Conservation (phyloP, 75 land plant species). For the Isoetes taiwanensis region DNA sequence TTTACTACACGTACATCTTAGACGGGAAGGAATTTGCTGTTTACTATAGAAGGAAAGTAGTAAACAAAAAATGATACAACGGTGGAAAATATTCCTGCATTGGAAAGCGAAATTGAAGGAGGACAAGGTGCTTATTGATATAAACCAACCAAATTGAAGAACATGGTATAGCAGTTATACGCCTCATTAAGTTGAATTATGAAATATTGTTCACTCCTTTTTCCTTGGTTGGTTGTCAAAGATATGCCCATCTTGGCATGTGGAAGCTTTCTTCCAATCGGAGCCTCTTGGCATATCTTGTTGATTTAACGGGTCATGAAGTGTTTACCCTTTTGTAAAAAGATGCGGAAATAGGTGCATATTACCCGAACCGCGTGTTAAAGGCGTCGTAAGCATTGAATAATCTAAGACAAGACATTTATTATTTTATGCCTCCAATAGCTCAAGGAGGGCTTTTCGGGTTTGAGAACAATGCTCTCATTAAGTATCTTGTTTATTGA, state of each 20-base stretch:
- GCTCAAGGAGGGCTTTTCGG: conserved; percentile 59
- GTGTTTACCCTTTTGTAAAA: conserved; percentile 56
- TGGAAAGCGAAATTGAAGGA: conserved; percentile 10
- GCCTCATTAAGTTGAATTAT: no score
- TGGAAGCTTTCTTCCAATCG: conserved; percentile 84
- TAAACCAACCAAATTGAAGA: conserved; percentile 70
- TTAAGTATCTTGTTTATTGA: conserved; percentile 1
- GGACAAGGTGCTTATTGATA: conserved; percentile 66
- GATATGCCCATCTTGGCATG: conserved; percentile 85
- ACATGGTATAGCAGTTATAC: no score
- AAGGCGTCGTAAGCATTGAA: conserved; percentile 82
- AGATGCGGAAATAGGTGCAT: conserved; percentile 35
- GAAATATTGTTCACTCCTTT: no score
- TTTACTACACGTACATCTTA: conserved; percentile 67
- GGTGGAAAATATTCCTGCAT: conserved; percentile 6
- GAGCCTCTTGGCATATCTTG: conserved; percentile 69
- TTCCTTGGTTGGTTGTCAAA: no score
- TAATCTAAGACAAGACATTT: conserved; percentile 47
- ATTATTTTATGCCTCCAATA: conserved; percentile 50
- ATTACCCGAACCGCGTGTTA: conserved; percentile 20
- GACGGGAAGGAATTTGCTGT: conserved; percentile 84
- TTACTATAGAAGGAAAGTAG: conserved; percentile 44
- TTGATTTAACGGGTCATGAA: conserved; percentile 63
- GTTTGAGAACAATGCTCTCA: conserved; percentile 14
- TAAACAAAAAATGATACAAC: conserved; percentile 15